Evolutionary conservation across 768 basidiomycete genomes (phyloP), one percentile per base, ranked within the genome.

Genomic region (Mycena kentingensis): DNA sequence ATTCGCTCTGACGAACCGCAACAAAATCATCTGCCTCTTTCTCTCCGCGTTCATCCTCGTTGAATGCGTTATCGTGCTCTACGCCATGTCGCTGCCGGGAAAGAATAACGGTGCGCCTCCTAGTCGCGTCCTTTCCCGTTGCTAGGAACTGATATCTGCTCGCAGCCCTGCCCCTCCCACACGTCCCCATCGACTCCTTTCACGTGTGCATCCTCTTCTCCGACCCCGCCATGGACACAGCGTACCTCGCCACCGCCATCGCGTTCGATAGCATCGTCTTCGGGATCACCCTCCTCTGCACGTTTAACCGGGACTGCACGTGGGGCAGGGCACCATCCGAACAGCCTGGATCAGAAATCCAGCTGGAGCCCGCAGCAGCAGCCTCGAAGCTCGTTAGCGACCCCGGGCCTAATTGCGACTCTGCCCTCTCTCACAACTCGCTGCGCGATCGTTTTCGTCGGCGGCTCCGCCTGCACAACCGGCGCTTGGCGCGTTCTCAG

Each of bases 201-300:
- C 57, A 25, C 12, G 59, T 60, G n/a, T 60, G 59, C 44, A 54
- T 60, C 18, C 37, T 60, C 39, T 54, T 25, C 55, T 60, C 59
- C 5, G 43, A 57, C 13, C 55, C 59, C 21, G 28, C 36, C n/a
- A 49, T 44, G 44, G 65, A 68, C 38, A 61, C 63, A 5, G 61
- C 62, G 7, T 68, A 66, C 45, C 65, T 68, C 18, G 54, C 61
- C 25, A 47, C 56, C 7, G 54, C 64, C 4, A 63, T 68, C 26
- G 43, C 63, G 1, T 68, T 66, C 55, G 67, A 68, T 51, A 51
- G 62, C 50, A 62, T 59, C 28, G 65, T 66, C 10, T 64, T 68
- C 46, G 34, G 44, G 6, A 29, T 62, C 19, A 68, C 67, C 11
- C 41, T 68, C 38, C 32, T 57, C 24, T 43, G 41, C 24, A 66